Base-by-base conservation (phyloP, 176 grass and related monocot genomes). In the Oryza officinalis region DNA sequence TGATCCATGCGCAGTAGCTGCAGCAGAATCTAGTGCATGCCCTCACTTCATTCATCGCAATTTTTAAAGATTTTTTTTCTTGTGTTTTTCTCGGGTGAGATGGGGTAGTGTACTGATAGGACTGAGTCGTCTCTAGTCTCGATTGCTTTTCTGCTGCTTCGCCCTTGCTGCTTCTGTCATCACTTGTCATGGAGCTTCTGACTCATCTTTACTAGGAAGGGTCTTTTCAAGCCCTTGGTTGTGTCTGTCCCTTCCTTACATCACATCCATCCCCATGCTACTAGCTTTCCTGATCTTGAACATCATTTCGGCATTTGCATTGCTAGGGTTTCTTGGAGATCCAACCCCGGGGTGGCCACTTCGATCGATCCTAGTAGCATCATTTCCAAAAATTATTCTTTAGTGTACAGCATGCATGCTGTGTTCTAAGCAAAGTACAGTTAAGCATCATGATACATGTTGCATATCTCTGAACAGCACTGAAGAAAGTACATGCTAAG, bases 171-270 rank as follows among this genome's bases (percentile, higher is more conserved):
- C 79, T 65, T 27, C 89, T 90, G 89, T 59, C 84, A 90, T 92
- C 89, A 85, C 59, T 94, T 94, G 92, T 94, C 90, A 89, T 80
- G 83, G 82, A 65, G 69, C 45, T 65, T 71, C 81, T 89, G 85
- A 84, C 80, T 83, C 67, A 60, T 83, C 87, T 87, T 90, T 94
- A 94, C 92, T 94, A 92, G 92, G 92, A 94, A 92, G 81, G 74
- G 92, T 94, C 90, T 90, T 94, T 87, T 92, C 92, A 92, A 59
- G 31, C 81, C 73, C 79, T 92, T 78, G 87, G 82, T 89, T 72
- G 73, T 84, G 85, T 81, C 72, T 89, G 83, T 77, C 78, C 64
- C 78, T 83, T 71, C 72, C 81, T 88, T 47, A 63, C 90, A 88
- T 90, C 88, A 89, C 86, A 77, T 83, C 86, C 35, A 61, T 65